A percentile compares a stretch with the other conserved stretches of the same genome.
Evolutionary conservation across 352 stramenopile genomes (phyloP).

Genomic region (Hyaloperonospora brassicae): DNA sequence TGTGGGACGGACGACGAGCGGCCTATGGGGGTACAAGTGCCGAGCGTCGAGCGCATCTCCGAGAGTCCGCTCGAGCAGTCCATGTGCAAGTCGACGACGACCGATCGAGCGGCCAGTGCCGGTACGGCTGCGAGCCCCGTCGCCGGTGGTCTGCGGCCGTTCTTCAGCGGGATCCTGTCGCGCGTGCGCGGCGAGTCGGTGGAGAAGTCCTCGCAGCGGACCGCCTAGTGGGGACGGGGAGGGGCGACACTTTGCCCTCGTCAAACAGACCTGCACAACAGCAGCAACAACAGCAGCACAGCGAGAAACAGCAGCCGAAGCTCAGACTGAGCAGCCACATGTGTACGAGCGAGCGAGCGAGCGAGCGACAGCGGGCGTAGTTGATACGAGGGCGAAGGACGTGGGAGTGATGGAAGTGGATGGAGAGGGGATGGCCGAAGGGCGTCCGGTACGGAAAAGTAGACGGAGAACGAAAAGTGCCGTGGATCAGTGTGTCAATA

Average conservation of each 20-base stretch:
- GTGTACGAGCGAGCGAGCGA: neutral
- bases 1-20: conserved; percentile 8
- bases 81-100: conserved; percentile 17
- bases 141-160: conserved; percentile 20
- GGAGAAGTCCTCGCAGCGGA: conserved; percentile 24
- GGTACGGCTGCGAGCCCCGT: neutral
- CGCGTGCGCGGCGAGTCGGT: conserved; percentile 30
- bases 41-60: conserved; percentile 26
- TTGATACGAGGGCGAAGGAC: no score
- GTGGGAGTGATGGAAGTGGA: conserved; percentile 1
- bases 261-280: conserved; percentile 31
- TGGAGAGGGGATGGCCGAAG: no score
- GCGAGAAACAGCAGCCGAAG: conserved; percentile 1
- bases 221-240: conserved; percentile 25
- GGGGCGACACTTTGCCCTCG: conserved; percentile 28
- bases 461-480: no score
- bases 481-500: conserved; percentile 22
- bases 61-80: conserved; percentile 29
- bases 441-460: no score
- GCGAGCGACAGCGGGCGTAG: no score
- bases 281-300: conserved; percentile 26
- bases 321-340: conserved; percentile 2
- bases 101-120: conserved; percentile 14
- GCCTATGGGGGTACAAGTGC: conserved; percentile 15
- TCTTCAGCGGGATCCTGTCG: conserved; percentile 42